Base-by-base conservation (phyloP, 208 protist genomes). In the Wallacemonas sp. region DNA sequence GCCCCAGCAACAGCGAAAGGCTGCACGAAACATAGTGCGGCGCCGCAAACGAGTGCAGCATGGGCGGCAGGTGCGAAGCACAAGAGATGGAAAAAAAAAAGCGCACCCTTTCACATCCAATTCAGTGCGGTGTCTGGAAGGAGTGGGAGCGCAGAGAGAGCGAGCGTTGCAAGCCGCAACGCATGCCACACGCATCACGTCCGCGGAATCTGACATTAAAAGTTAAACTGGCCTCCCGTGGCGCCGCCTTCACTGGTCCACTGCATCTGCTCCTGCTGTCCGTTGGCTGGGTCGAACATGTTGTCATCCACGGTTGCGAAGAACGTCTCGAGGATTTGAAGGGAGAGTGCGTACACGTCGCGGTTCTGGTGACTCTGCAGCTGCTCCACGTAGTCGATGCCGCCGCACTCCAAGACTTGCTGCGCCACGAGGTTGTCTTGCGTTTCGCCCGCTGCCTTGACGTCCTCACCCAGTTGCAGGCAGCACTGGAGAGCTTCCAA, bases 401-500 rank as follows among this genome's bases (percentile, higher is more conserved):
- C 98, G 21, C 92, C 97, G 63, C 83, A 96, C 42, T 98, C 92
- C 60, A 97, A 88, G 13, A 99, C 75, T 41, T 78, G 76, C 17
- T 85, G 54, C n/a, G 75, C 85, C 30, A 94, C 81, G 22, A 81
- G 50, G 69, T 96, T 96, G 58, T 80, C 74, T 26, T 61, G 42
- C 5, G 37, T 75, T 9, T 44, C 27, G 21, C 79, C 79, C 8
- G 68, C 30, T 13, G 52, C 68, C 62, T 71, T 71, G 44, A 83
- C 75, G 37, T 92, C 79, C 53, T 88, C 79, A 15, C 81, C 91
- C 46, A 83, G 34, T 45, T 85, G 73, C 19, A 99, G 89, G 68
- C 99, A 97, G 63, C 97, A 97, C 66, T 97, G 89, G n/a, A 99
- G 61, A 6, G 93, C 97, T 76, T 99, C 97, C 13, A 99, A 88